Conservation (phyloP, 1,284 basidiomycete genomes). For the Sanghuangporus baumii region DNA sequence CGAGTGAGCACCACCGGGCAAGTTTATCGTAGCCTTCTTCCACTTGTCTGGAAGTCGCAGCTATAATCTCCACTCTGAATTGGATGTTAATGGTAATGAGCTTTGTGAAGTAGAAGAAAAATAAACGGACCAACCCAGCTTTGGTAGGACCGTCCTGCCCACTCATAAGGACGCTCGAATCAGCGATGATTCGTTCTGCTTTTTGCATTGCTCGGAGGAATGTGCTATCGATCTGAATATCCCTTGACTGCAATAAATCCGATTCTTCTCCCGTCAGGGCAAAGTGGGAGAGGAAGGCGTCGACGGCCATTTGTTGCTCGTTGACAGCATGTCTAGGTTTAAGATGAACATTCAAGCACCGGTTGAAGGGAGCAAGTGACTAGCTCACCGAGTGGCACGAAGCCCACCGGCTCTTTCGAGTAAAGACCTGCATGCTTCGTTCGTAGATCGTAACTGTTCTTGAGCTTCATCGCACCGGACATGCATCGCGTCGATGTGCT, state of each 20-base stretch:
- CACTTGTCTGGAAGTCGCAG: slow-evolving; percentile 72
- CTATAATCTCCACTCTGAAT: slow-evolving; percentile 82
- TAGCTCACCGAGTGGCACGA: slow-evolving; percentile 67
- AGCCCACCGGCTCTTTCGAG: slow-evolving; percentile 84
- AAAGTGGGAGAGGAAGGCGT: slow-evolving; percentile 79
- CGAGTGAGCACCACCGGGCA: slow-evolving; percentile 79
- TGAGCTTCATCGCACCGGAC: slow-evolving; percentile 80
- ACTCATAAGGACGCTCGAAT: slow-evolving; percentile 84
- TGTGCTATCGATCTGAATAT: slow-evolving; percentile 64
- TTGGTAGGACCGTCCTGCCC: slow-evolving; percentile 78
- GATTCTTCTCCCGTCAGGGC: slow-evolving; percentile 74
- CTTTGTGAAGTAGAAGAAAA: neutral
- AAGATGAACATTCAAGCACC: neutral
- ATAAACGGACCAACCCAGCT: slow-evolving; percentile 58
- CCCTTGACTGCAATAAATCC: slow-evolving; percentile 70
- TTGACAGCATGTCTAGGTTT: slow-evolving; percentile 57
- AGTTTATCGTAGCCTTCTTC: slow-evolving; percentile 91
- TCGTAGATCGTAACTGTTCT: slow-evolving; percentile 68
- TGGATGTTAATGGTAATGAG: slow-evolving; percentile 1
- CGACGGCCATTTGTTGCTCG: slow-evolving; percentile 67
- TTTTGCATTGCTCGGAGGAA: slow-evolving; percentile 89
- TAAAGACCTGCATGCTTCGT: slow-evolving; percentile 75
- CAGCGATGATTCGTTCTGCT: slow-evolving; percentile 74
- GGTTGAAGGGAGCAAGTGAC: neutral
- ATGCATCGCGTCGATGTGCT: slow-evolving; percentile 75